Evolutionary conservation across 768 basidiomycete species (phyloP).

Genomic region (Collybiopsis confluens): DNA sequence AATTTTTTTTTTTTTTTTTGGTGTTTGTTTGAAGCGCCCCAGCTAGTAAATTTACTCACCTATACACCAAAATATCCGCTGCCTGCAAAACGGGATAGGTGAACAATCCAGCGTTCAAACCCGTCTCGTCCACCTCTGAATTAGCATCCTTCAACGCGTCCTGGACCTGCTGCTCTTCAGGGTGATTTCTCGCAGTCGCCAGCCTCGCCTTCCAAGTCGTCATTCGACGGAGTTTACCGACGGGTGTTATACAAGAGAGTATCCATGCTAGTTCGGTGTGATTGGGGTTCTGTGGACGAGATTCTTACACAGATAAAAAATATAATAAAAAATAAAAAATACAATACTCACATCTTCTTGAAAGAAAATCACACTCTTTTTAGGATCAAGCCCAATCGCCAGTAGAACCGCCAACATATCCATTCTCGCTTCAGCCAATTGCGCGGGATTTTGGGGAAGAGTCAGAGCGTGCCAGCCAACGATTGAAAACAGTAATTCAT

Average conservation of each 20-base stretch:
- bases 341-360: slow-evolving; percentile 74
- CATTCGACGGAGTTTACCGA: slow-evolving; percentile 84
- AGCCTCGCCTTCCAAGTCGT: slow-evolving; percentile 91
- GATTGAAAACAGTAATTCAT: slow-evolving; percentile 76
- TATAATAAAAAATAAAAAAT: neutral
- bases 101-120: slow-evolving; percentile 81
- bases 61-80: slow-evolving; percentile 86
- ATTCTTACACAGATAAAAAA: slow-evolving; percentile 1
- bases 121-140: slow-evolving; percentile 75
- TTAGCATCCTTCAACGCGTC: slow-evolving; percentile 25
- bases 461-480: slow-evolving; percentile 96
- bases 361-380: slow-evolving; percentile 71
- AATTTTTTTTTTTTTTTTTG: neutral
- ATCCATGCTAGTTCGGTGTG: slow-evolving; percentile 92
- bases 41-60: slow-evolving; percentile 37
- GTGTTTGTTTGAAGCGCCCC: neutral
- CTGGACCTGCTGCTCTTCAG: slow-evolving; percentile 23
- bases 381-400: slow-evolving; percentile 81
- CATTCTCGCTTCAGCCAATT: slow-evolving; percentile 55
- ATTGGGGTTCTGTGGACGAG: slow-evolving; percentile 56
- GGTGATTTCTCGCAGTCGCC: slow-evolving; percentile 73
- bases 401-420: slow-evolving; percentile 82
- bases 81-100: slow-evolving; percentile 94
- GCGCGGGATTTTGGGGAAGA: slow-evolving; percentile 76
- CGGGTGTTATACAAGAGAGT: slow-evolving; percentile 76